phyloP scores from a whole-genome alignment of 1,139 yeast species.

The Debaryomyces fabryi region DNA sequence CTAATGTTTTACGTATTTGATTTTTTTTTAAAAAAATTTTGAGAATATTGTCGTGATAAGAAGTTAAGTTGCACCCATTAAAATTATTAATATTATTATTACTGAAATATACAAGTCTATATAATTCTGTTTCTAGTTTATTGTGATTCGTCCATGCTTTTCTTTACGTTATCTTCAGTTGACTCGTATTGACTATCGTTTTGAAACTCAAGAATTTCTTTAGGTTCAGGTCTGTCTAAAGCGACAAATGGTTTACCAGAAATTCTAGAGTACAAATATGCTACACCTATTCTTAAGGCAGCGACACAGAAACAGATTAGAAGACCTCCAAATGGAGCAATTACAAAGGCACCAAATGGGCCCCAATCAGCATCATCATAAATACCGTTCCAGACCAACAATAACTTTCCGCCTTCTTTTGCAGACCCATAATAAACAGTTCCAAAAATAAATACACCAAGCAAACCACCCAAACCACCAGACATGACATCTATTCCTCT shows the following conservation, averaged over 20 bases:
- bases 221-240: conserved; percentile 50
- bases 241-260: conserved; percentile 57
- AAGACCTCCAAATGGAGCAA: conserved; percentile 84
- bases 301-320: conserved; percentile 57
- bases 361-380: conserved; percentile 86
- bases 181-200: conserved; percentile 18
- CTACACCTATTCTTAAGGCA: conserved; percentile 47
- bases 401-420: conserved; percentile 72
- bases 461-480: conserved; percentile 81
- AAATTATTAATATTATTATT: not conserved
- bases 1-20: not conserved
- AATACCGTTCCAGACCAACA: conserved; percentile 75
- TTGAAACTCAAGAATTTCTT: conserved; percentile 15
- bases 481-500: conserved; percentile 81
- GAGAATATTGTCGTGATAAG: not conserved
- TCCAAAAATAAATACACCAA: conserved; percentile 83
- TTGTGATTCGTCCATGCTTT: conserved; percentile 1
- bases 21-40: not conserved
- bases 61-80: not conserved
- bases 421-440: conserved; percentile 74
- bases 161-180: conserved; percentile 12
- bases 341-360: conserved; percentile 91
- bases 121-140: not conserved
- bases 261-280: conserved; percentile 39
- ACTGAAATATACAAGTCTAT: not conserved